phyloP scores from a whole-genome alignment of 1,284 basidiomycete genomes.

The Malassezia vespertilionis region DNA sequence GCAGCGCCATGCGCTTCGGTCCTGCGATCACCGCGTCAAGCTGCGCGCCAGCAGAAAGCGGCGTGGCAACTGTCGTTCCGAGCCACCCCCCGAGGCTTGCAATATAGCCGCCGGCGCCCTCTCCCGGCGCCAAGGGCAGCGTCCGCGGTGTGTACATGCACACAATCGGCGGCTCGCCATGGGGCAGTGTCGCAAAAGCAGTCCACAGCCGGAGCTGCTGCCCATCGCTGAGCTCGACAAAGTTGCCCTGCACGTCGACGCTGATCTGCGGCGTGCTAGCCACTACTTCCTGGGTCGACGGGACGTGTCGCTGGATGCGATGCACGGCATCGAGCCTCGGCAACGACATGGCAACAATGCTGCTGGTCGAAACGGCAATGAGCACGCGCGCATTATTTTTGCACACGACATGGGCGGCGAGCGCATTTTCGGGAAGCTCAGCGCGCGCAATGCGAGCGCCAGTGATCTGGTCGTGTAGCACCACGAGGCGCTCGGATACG shows the following conservation, averaged over 20 bases:
- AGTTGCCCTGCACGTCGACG: conserved; percentile 31
- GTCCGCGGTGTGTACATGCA: conserved; percentile 21
- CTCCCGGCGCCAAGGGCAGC: conserved; percentile 32
- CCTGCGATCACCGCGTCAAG: conserved; percentile 29
- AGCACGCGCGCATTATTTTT: conserved; percentile 23
- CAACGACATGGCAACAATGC: conserved; percentile 27
- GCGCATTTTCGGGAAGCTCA: conserved; percentile 26
- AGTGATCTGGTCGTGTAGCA: conserved; percentile 23
- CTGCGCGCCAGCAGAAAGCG: conserved; percentile 25
- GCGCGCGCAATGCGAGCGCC: conserved; percentile 23
- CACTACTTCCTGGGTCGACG: conserved; percentile 20
- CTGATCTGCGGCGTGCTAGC: conserved; percentile 11
- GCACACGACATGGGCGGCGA: conserved; percentile 27
- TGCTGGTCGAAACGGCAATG: conserved; percentile 23
- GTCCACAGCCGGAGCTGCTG: conserved; percentile 40
- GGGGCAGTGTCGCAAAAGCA: conserved; percentile 25
- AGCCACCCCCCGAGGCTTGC: conserved; percentile 33
- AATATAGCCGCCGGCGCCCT: conserved; percentile 26
- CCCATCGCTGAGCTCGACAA: conserved; percentile 33
- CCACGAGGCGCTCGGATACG: conserved; percentile 1
- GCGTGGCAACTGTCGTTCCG: conserved; percentile 24
- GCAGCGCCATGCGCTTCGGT: conserved; percentile 23
- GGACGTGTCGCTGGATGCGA: conserved; percentile 35
- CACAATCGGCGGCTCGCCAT: conserved; percentile 29
- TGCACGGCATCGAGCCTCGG: conserved; percentile 27